A percentile compares a stretch with the other conserved stretches of the same genome.
These are phyloP conservation scores for Singerocomus rubriflavus DNA, from an alignment of 1,284 basidiomycete genomes.

Conservation along the genomic window DNA sequence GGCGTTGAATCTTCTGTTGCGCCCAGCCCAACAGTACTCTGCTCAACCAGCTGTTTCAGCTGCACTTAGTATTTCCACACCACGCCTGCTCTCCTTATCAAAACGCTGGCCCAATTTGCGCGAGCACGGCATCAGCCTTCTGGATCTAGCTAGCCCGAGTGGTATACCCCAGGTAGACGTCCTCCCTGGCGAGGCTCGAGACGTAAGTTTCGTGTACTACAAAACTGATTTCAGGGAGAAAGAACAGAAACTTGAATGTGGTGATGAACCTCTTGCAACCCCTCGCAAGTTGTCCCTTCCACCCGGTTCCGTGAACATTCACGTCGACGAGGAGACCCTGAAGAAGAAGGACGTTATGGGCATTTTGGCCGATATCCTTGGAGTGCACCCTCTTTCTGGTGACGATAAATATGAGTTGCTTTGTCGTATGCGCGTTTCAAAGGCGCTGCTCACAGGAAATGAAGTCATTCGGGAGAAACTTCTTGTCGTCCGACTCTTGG, in stretches of 20 bases:
- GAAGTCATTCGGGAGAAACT: constrained; percentile 75
- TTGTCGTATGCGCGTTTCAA: constrained; percentile 82
- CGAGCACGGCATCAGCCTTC: constrained; percentile 68
- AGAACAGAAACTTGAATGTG: constrained; percentile 41
- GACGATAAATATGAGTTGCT: constrained; percentile 89
- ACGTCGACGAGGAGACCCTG: constrained; percentile 60
- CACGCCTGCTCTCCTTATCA: constrained; percentile 66
- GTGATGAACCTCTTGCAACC: constrained; percentile 36
- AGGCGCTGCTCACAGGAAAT: constrained; percentile 58
- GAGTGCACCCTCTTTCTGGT: constrained; percentile 72
- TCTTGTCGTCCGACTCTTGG: constrained; percentile 77
- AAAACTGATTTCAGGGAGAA: constrained; percentile 49
- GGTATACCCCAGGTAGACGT: constrained; percentile 52
- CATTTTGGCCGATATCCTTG: constrained; percentile 72
- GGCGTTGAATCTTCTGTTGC: constrained; percentile 82
- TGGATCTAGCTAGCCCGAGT: constrained; percentile 61
- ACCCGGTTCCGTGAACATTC: constrained; percentile 57
- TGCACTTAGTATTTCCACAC: constrained; percentile 72
- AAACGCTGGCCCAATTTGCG: constrained; percentile 74
- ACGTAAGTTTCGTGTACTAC: constrained; percentile 77
- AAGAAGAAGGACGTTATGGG: constrained; percentile 63
- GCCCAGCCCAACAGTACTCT: constrained; percentile 94
- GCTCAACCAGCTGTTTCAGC: constrained; percentile 76
- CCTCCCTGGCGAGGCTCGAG: constrained; percentile 65
- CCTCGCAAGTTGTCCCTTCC: constrained; percentile 37